Conservation (phyloP, 2,329 filamentous ascomycete genomes). For the Colletotrichum graminicola region DNA sequence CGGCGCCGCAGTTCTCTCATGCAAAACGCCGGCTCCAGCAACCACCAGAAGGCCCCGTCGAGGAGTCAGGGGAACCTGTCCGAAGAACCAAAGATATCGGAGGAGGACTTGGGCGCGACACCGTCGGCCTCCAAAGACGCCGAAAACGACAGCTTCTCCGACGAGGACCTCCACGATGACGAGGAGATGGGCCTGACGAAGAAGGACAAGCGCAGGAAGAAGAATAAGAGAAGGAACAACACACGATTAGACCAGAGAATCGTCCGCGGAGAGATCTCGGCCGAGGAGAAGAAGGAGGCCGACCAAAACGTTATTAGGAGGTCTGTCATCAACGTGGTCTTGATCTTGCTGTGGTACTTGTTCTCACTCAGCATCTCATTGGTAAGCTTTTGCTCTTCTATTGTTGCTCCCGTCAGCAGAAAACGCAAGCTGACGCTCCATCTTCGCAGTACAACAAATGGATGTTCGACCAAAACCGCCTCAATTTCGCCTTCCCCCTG, state of each 20-base stretch:
- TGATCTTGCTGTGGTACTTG: conserved; percentile 89
- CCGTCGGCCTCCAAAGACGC: conserved; percentile 49
- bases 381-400: conserved; percentile 63
- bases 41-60: conserved; percentile 46
- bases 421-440: conserved; percentile 46
- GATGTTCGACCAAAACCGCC: conserved; percentile 92
- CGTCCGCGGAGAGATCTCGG: conserved; percentile 70
- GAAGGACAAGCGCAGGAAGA: conserved; percentile 76
- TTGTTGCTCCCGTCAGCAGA: conserved; percentile 12
- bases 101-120: conserved; percentile 51
- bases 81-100: conserved; percentile 61
- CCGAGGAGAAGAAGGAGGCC: conserved; percentile 80
- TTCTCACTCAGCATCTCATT: conserved; percentile 95
- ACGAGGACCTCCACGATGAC: conserved; percentile 83
- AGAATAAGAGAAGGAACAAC: conserved; percentile 75
- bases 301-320: conserved; percentile 79
- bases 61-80: conserved; percentile 48
- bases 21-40: conserved; percentile 51
- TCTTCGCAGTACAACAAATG: conserved; percentile 93
- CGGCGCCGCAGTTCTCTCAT: conserved; percentile 68
- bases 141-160: conserved; percentile 70
- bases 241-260: conserved; percentile 78
- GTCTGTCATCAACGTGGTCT: conserved; percentile 78
- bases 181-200: conserved; percentile 89
- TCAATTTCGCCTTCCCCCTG: conserved; percentile 93